Conservation (phyloP, 106 monocot species). For the Ottelia alismoides region DNA sequence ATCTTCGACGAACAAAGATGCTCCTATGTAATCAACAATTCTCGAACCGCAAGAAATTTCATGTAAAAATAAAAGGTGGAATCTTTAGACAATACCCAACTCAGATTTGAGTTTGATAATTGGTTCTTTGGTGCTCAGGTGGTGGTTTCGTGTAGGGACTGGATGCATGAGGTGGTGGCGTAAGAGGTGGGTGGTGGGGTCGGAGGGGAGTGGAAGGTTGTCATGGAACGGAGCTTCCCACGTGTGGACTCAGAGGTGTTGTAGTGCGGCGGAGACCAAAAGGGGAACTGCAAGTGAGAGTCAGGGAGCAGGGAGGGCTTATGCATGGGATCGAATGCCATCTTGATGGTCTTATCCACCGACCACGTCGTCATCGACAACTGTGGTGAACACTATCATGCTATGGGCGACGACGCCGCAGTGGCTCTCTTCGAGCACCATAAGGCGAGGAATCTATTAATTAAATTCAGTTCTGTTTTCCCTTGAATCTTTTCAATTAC, state of each 20-base stretch:
- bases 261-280: background rate
- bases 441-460: constrained; percentile 31
- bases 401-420: constrained; percentile 38
- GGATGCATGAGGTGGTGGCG: constrained; percentile 71
- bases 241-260: constrained; percentile 51
- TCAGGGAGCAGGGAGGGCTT: constrained; percentile 45
- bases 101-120: no score
- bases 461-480: no score
- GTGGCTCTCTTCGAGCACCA: constrained; percentile 66
- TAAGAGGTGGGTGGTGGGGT: constrained; percentile 22
- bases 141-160: constrained; percentile 48
- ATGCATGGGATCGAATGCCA: constrained; percentile 78
- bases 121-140: constrained; percentile 28
- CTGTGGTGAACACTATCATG: constrained; percentile 75
- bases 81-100: background rate
- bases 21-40: no score
- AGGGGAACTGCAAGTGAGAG: constrained; percentile 50
- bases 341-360: constrained; percentile 26
- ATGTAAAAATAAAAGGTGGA: no score
- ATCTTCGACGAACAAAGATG: no score
- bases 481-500: no score
- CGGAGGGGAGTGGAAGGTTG: constrained; percentile 26
- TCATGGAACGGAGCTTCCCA: constrained; percentile 61
- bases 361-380: constrained; percentile 12
- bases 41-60: no score